phyloP scores from a whole-genome alignment of 169 alveolate genomes.

The Besnoitia besnoiti region DNA sequence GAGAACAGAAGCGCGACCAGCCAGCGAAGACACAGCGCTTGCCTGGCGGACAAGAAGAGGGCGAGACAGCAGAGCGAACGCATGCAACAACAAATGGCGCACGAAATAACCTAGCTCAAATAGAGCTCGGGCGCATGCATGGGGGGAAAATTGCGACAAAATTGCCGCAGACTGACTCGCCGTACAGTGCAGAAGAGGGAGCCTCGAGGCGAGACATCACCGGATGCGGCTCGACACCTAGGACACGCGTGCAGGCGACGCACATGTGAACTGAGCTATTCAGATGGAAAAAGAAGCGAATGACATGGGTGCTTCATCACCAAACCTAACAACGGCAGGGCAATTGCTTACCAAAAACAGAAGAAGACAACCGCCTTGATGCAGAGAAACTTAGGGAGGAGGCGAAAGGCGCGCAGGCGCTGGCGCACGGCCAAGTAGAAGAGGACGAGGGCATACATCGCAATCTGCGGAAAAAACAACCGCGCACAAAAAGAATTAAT shows the following conservation, averaged over 20 bases:
- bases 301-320: not conserved
- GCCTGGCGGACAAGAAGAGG: not conserved
- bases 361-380: conserved; percentile 77
- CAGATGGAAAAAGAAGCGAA: not conserved
- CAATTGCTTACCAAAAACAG: conserved; percentile 76
- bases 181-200: no score
- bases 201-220: no score
- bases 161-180: no score
- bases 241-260: no score
- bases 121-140: no score
- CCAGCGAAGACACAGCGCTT: conserved; percentile 20
- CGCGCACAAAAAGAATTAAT: no score
- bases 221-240: no score
- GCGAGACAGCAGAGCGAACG: not conserved
- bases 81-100: no score
- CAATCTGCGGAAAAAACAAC: conserved; percentile 37
- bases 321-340: not conserved
- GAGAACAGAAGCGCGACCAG: not conserved
- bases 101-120: no score
- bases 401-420: conserved; percentile 74
- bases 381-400: conserved; percentile 78
- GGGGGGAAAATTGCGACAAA: no score
- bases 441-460: conserved; percentile 73
- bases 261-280: no score
- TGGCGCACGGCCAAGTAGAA: conserved; percentile 77